Evolutionary conservation across 306 rosid species (phyloP), one percentile per base, ranked within the genome.

Genomic region (Cucurbita pepo): DNA sequence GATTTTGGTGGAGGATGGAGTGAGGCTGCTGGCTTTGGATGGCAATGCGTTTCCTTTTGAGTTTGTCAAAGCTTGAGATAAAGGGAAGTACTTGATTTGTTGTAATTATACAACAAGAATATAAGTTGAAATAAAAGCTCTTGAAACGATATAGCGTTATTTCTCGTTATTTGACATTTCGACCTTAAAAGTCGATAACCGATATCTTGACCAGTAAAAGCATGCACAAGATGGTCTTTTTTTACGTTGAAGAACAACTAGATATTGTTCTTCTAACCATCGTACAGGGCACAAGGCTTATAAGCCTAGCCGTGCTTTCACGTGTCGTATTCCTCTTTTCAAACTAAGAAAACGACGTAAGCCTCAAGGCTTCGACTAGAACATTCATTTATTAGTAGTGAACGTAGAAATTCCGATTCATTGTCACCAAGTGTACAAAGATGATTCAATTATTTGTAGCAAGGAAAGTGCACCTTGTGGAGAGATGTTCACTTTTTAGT

Each of bases 381-480:
- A 63, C 34, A 63, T 63, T 40, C 34, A 40, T 9, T n/a, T 40
- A 63, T 50, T 8, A 8, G 50, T 62, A 8, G 50, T 62, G 21
- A 62, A 41, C 11, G 9, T 62, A 62, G 50, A 62, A 62, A 60
- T 60, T 12, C 21, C 67, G 15, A 14, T 22, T 60, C 25, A n/a
- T 62, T 37, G 43, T 61, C 67, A 43, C 37, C 71, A 18, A 64
- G 34, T 19, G 71, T 8, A 21, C 52, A 65, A 65, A 18, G 38
- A 21, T 10, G 37, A 18, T 43, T 41, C 4, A 9, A 43, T 65
- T 45, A 43, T 66, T 45, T 66, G 72, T 60, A 25, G 36, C 52
- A 47, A 73, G 21, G 77, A 67, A 62, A 50, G 69, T 2, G 34
- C 11, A 82, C 76, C 83, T 63, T 70, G 60, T 19, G 11, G 60